Base-by-base conservation (phyloP, 768 basidiomycete species). In the Dioszegia crocea region DNA sequence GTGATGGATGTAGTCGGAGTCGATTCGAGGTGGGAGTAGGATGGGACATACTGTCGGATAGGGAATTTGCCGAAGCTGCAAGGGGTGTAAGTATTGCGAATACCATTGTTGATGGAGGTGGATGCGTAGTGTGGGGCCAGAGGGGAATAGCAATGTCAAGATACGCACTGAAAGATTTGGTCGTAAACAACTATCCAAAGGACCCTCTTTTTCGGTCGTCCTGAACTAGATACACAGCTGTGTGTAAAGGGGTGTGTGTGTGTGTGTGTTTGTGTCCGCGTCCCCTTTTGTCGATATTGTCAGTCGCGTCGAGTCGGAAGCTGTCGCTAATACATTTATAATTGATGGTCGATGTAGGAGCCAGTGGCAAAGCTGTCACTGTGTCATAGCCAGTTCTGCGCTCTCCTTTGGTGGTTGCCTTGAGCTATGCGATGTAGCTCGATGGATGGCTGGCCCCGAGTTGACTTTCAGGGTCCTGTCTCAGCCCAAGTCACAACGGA, bases 51-150 rank as follows among this genome's bases (percentile, higher is more conserved):
- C 27, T 26, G 30, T 36, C 33, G 23, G 44, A 17, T 31, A 43
- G 40, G 27, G 47, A 48, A n/a, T 17, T 11, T 4, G 47, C 30
- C 27, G 57, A 51, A 27, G 57, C 57, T 50, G 48, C 29, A 2
- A 59, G 48, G 6, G 57, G 57, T 16, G 57, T 59, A 14, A 59
- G 57, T 19, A 59, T 49, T 8, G 57, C 48, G 57, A 59, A 59
- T n/a, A 39, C 31, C 57, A 59, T 59, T 21, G 23, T 53, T 3
- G 27, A 14, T n/a, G 45, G 8, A 11, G 29, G 12, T 12, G 16
- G 9, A 5, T 14, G 4, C 4, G 24, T 39, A n/a, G 21, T 11
- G 14, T n/a, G n/a, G n/a, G n/a, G n/a, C n/a, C n/a, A n/a, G n/a
- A 10, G 19, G n/a, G 23, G 49, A 14, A 16, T 26, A n/a, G 49